phyloP scores from a whole-genome alignment of 495 filamentous ascomycete species.

The Delitschia confertaspora region DNA sequence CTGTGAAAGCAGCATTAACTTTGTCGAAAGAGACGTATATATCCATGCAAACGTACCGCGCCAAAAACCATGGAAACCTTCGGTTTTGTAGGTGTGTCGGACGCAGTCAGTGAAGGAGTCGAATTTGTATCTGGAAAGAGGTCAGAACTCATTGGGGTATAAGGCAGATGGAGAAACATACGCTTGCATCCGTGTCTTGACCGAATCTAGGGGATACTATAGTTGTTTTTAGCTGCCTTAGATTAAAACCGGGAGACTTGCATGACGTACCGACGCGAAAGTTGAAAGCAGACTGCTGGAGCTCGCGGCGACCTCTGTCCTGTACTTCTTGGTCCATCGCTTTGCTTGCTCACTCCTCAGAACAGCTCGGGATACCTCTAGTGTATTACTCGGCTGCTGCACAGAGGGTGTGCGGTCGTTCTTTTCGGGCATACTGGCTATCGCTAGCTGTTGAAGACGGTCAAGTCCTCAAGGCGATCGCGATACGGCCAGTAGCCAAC shows the following conservation, averaged over 20 bases:
- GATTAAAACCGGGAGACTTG: neutral
- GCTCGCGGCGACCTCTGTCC: conserved; percentile 71
- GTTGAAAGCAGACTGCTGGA: conserved; percentile 66
- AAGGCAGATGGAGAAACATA: conserved; percentile 32
- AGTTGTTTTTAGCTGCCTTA: conserved; percentile 15
- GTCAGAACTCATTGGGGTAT: conserved; percentile 2
- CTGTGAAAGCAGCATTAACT: conserved; percentile 36
- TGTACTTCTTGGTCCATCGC: conserved; percentile 61
- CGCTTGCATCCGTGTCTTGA: conserved; percentile 78
- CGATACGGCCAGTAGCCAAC: conserved; percentile 48
- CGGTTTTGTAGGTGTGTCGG: conserved; percentile 59
- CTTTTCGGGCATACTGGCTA: conserved; percentile 42
- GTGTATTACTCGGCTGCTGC: conserved; percentile 8
- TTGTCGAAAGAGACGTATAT: too few species aligned
- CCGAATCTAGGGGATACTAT: conserved; percentile 71
- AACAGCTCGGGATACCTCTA: conserved; percentile 14
- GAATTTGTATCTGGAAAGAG: conserved; percentile 55
- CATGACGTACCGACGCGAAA: conserved; percentile 48
- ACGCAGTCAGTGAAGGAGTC: conserved; percentile 60
- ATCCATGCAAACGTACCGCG: conserved; percentile 45
- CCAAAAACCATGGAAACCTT: conserved; percentile 68
- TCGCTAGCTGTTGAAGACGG: conserved; percentile 39
- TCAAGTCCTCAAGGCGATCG: conserved; percentile 52
- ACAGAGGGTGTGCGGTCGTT: neutral
- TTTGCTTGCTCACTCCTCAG: conserved; percentile 40